A percentile compares a stretch with the other conserved stretches of the same genome.
These are phyloP conservation scores for Flaveria robusta DNA, from an alignment of 129 eudicot genomes.

Conservation along the genomic window DNA sequence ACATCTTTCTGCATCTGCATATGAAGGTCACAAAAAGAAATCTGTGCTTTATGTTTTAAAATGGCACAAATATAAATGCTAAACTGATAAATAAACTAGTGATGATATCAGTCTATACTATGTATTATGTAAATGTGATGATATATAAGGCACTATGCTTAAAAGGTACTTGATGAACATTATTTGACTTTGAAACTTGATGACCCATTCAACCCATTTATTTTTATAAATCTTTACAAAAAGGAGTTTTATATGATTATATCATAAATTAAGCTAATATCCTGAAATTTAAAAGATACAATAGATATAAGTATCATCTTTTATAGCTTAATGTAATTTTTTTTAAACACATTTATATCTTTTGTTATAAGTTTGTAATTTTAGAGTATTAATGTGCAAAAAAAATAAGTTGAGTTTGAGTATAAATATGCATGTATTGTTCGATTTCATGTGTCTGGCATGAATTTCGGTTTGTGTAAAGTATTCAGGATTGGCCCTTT, in stretches of 20 bases:
- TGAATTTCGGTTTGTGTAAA: not conserved
- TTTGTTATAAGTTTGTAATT: not conserved
- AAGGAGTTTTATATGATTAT: not conserved
- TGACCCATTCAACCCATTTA: not conserved
- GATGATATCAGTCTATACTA: not conserved
- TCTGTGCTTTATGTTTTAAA: not conserved
- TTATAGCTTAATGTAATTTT: not conserved
- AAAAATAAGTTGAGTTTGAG: not conserved
- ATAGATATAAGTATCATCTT: not conserved
- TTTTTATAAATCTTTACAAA: not conserved
- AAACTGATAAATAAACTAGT: not conserved
- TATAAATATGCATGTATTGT: not conserved
- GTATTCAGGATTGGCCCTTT: not conserved
- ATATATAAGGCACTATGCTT: not conserved
- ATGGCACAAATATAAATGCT: not conserved
- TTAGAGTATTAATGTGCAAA: not conserved
- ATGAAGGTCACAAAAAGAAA: too few relatives aligned
- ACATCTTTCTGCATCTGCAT: too few relatives aligned
- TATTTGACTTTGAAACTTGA: not conserved
- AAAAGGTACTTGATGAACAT: not conserved
- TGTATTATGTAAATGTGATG: conserved; percentile 11
- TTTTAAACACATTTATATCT: not conserved
- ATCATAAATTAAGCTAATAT: not conserved
- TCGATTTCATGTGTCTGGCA: not conserved
- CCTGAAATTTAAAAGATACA: not conserved